A percentile compares a stretch with the other conserved stretches of the same genome.
These are phyloP conservation scores for Rutstroemia sp. DNA, from an alignment of 2,329 filamentous ascomycete species.

Conservation along the genomic window DNA sequence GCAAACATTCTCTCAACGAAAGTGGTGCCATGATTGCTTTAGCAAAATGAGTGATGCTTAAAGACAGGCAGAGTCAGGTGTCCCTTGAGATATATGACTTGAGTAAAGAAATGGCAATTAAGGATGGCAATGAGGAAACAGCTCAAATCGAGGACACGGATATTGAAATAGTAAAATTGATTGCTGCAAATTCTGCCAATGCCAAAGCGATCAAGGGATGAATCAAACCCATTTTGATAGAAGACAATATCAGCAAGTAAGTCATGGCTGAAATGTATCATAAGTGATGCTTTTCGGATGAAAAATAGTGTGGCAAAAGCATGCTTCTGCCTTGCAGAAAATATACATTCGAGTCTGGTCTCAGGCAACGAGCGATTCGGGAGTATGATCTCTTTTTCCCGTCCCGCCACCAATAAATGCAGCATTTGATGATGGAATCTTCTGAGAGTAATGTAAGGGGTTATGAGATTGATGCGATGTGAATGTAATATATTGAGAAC, in stretches of 20 bases:
- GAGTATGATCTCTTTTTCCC: no score
- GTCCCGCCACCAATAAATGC: no score
- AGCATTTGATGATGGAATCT: no score
- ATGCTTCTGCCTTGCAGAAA: background rate
- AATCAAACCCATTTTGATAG: background rate
- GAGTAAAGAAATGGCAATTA: background rate
- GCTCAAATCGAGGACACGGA: background rate
- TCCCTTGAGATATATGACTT: background rate
- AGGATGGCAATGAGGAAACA: background rate
- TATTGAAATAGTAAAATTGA: slow-evolving; percentile 7
- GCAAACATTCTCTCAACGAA: slow-evolving; percentile 4
- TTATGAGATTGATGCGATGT: no score
- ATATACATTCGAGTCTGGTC: no score
- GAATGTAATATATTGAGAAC: no score
- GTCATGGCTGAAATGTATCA: background rate
- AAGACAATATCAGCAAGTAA: background rate
- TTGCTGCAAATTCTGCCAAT: no score
- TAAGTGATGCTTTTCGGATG: background rate
- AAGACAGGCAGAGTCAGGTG: background rate
- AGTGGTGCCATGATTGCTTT: slow-evolving; percentile 7
- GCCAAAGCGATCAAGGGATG: background rate
- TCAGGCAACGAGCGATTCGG: no score
- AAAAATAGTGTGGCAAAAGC: background rate
- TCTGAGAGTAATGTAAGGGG: no score
- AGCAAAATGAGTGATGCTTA: slow-evolving; percentile 7